phyloP scores from a whole-genome alignment of 2,329 filamentous ascomycete species.

The Ceratocystis cubensis region DNA sequence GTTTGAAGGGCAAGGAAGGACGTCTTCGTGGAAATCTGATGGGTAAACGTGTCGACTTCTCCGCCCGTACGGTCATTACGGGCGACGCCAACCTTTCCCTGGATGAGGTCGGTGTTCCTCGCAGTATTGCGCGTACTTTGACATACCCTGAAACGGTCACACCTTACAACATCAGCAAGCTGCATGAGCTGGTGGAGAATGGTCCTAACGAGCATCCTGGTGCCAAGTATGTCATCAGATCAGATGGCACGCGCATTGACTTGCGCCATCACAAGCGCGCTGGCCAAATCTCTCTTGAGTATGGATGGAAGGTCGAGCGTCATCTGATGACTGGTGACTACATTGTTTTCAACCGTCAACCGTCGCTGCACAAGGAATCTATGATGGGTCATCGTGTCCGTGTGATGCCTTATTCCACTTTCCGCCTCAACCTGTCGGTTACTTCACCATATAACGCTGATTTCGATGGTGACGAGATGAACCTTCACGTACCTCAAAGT shows the following conservation, averaged over 20 bases:
- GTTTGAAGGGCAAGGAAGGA: constrained; percentile 97
- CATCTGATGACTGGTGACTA: constrained; percentile 93
- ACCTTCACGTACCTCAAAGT: constrained; percentile 95
- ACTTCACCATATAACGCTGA: constrained; percentile 99
- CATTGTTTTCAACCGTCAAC: constrained; percentile 99
- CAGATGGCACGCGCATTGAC: constrained; percentile 88
- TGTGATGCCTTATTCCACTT: constrained; percentile 98
- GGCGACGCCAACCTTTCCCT: constrained; percentile 93
- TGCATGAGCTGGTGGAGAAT: constrained; percentile 81
- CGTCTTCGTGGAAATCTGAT: constrained; percentile 96
- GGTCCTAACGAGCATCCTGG: constrained; percentile 91
- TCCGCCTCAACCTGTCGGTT: constrained; percentile 91
- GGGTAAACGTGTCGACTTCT: constrained; percentile 99
- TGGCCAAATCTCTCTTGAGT: constrained; percentile 74
- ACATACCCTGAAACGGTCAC: constrained; percentile 97
- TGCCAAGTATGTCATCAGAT: constrained; percentile 89
- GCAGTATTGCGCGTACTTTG: constrained; percentile 80
- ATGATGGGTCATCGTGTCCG: constrained; percentile 99
- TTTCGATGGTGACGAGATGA: constrained; percentile 99
- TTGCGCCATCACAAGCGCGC: constrained; percentile 83
- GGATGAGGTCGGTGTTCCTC: constrained; percentile 92
- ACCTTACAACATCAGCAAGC: constrained; percentile 89
- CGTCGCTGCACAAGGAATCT: constrained; percentile 96
- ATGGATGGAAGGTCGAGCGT: constrained; percentile 97
- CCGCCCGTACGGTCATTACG: constrained; percentile 97